Conservation (phyloP, 441 rosid species). For the Gossypium trilobum region DNA sequence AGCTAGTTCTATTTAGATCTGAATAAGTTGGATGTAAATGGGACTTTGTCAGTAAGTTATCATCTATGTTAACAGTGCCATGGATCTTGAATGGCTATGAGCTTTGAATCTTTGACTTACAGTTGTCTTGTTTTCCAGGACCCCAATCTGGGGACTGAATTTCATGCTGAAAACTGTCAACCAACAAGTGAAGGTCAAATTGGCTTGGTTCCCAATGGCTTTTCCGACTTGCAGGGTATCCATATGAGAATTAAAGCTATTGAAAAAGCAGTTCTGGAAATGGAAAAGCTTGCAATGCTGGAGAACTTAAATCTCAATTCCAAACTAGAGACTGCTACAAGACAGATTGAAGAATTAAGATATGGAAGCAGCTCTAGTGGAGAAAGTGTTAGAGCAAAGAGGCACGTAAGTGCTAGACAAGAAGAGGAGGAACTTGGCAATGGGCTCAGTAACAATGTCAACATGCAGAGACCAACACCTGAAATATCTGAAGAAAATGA, state of each 20-base stretch:
- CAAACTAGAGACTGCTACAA: constrained; percentile 44
- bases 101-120: constrained; percentile 9
- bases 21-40: background rate
- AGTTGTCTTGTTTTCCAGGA: constrained; percentile 32
- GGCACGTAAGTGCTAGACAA: constrained; percentile 24
- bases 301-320: constrained; percentile 39
- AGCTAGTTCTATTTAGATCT: constrained; percentile 9
- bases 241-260: constrained; percentile 51
- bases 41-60: background rate
- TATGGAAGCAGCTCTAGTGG: constrained; percentile 21
- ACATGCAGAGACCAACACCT: constrained; percentile 28
- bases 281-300: constrained; percentile 40
- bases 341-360: constrained; percentile 49
- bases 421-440: constrained; percentile 14
- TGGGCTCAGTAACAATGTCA: constrained; percentile 17
- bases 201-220: constrained; percentile 19
- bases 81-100: background rate
- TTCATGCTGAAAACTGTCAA: constrained; percentile 25
- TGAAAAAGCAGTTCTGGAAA: constrained; percentile 49
- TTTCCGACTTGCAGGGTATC: constrained; percentile 46
- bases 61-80: background rate
- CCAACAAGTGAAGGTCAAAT: constrained; percentile 25
- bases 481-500: constrained; percentile 43
- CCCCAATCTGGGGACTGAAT: constrained; percentile 15
- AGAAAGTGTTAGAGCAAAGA: constrained; percentile 24